Evolutionary conservation across 352 stramenopile genomes (phyloP).

Genomic region (Globisporangium yorkense): DNA sequence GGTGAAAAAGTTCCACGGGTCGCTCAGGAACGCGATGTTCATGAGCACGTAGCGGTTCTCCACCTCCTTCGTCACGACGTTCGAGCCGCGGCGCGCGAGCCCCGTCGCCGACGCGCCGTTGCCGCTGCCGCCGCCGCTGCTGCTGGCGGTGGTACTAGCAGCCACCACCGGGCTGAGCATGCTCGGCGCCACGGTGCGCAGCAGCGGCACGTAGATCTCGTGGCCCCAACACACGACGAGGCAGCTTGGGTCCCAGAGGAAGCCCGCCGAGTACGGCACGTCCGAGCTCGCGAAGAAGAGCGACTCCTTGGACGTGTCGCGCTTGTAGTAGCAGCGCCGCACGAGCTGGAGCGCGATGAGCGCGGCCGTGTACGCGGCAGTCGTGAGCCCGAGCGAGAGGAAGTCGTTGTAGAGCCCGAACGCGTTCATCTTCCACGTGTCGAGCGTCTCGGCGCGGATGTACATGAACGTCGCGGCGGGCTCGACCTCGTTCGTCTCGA

Average conservation of each 20-base stretch:
- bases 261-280: slow-evolving; percentile 37
- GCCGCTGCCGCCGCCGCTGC: not conserved
- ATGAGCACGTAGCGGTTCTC: slow-evolving; percentile 41
- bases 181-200: slow-evolving; percentile 12
- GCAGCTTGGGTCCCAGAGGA: slow-evolving; percentile 47
- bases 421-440: slow-evolving; percentile 56
- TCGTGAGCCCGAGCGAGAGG: slow-evolving; percentile 34
- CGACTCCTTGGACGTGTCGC: slow-evolving; percentile 24
- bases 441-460: slow-evolving; percentile 41
- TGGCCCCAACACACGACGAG: slow-evolving; percentile 51
- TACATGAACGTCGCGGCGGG: slow-evolving; percentile 49
- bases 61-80: slow-evolving; percentile 9
- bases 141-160: not conserved
- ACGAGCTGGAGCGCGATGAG: slow-evolving; percentile 21
- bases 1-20: slow-evolving; percentile 46
- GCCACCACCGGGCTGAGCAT: slow-evolving; percentile 4
- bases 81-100: slow-evolving; percentile 14
- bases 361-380: slow-evolving; percentile 26
- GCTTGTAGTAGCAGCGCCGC: slow-evolving; percentile 11
- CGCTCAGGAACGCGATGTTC: slow-evolving; percentile 50
- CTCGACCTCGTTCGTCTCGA: slow-evolving; percentile 51
- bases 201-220: slow-evolving; percentile 32
- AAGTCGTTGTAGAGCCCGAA: slow-evolving; percentile 48
- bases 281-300: slow-evolving; percentile 40
- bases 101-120: slow-evolving; percentile 3